These are phyloP conservation scores for Laburnicola sp. DNA, from an alignment of 2,329 filamentous ascomycete species.

Conservation along the genomic window DNA sequence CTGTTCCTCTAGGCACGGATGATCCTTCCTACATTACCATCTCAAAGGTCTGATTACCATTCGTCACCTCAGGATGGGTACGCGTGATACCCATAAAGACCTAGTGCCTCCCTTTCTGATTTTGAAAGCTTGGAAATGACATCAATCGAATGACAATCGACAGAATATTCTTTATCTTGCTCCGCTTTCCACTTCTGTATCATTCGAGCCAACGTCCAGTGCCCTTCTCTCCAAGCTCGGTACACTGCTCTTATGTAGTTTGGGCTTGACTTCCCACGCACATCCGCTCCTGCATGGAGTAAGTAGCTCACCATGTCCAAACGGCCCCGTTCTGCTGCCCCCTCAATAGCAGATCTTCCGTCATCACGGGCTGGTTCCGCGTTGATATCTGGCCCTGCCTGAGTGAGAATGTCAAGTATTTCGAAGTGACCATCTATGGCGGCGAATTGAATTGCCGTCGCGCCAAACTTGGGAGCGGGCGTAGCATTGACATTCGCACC, in stretches of 20 bases:
- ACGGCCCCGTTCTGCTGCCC: slow-evolving; percentile 32
- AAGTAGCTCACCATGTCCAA: slow-evolving; percentile 36
- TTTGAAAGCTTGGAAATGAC: background rate
- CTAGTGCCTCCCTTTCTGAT: too few species aligned
- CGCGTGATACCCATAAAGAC: too few species aligned
- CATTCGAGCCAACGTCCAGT: slow-evolving; percentile 4
- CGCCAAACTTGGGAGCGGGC: background rate
- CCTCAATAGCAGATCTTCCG: slow-evolving; percentile 33
- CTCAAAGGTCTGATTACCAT: too few species aligned
- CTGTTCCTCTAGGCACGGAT: background rate
- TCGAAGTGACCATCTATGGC: background rate
- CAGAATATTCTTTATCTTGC: background rate
- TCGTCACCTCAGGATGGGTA: too few species aligned
- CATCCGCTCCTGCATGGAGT: slow-evolving; percentile 20
- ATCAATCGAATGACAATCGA: background rate
- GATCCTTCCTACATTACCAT: too few species aligned
- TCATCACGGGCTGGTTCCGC: slow-evolving; percentile 10
- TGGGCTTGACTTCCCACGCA: background rate
- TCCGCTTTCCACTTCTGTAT: slow-evolving; percentile 11
- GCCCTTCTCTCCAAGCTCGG: slow-evolving; percentile 10
- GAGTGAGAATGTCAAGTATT: background rate
- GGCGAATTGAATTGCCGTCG: slow-evolving; percentile 5
- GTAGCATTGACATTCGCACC: background rate
- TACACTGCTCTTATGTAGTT: slow-evolving; percentile 11
- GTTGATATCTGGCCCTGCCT: slow-evolving; percentile 3